Percentiles rank a stretch among this genome's conserved stretches.
phyloP scores from a whole-genome alignment of 768 basidiomycete genomes.

The Daedaleopsis nitida region DNA sequence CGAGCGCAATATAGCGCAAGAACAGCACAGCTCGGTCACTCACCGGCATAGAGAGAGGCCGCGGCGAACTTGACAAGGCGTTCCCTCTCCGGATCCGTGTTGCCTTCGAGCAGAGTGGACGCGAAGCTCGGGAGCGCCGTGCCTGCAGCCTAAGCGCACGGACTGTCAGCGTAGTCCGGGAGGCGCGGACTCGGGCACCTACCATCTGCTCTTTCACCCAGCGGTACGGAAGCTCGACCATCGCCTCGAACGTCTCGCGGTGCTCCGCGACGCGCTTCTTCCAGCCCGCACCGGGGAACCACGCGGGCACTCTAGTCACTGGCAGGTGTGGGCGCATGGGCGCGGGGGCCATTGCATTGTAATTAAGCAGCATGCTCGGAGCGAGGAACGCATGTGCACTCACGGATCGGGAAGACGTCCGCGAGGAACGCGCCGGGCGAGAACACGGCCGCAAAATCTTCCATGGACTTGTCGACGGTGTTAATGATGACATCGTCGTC shows the following conservation, averaged over 20 bases:
- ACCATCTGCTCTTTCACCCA: slow-evolving; percentile 37
- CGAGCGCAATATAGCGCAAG: neutral
- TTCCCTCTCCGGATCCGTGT: slow-evolving; percentile 9
- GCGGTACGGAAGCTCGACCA: slow-evolving; percentile 32
- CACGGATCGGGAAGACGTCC: slow-evolving; percentile 34
- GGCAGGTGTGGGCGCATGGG: neutral
- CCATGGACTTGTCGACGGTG: slow-evolving; percentile 28
- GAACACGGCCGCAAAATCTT: slow-evolving; percentile 24
- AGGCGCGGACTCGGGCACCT: neutral
- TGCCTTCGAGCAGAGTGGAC: slow-evolving; percentile 16
- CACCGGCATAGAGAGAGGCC: slow-evolving; percentile 21
- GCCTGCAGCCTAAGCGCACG: slow-evolving; percentile 17
- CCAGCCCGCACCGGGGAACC: slow-evolving; percentile 43
- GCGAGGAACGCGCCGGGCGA: slow-evolving; percentile 39
- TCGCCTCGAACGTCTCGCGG: slow-evolving; percentile 18
- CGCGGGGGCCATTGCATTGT: neutral
- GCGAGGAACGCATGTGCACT: slow-evolving; percentile 12
- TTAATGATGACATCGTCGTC: slow-evolving; percentile 28
- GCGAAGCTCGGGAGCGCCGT: slow-evolving; percentile 23
- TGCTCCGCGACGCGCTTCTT: slow-evolving; percentile 33
- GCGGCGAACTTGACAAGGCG: slow-evolving; percentile 18
- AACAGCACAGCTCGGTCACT: neutral
- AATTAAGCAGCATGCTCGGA: neutral
- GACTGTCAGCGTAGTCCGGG: neutral
- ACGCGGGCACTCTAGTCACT: slow-evolving; percentile 41